Conservation (phyloP, 208 protist species). For the Naegleria fowleri region DNA sequence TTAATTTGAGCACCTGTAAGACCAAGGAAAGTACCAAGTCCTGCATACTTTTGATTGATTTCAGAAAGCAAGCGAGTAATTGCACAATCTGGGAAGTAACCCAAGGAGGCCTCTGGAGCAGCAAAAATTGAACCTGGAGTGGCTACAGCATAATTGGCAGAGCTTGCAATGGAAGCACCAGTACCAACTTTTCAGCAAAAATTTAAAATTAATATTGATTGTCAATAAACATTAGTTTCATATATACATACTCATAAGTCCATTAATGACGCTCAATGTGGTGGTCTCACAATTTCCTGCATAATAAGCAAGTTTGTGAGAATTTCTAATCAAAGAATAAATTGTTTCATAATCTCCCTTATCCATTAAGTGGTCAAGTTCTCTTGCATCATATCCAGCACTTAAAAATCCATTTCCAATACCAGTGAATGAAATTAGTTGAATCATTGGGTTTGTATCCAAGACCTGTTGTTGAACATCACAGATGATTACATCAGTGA, state of each 20-base stretch:
- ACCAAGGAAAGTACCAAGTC: not conserved
- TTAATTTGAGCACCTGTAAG: not conserved
- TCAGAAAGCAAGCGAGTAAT: not conserved
- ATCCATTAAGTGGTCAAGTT: not conserved
- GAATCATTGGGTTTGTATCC: not conserved
- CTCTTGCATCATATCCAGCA: not conserved
- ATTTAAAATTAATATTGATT: not conserved
- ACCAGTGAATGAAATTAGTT: not conserved
- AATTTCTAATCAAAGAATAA: not conserved
- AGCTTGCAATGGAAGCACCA: not conserved
- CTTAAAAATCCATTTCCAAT: conserved; percentile 5
- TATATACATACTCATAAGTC: not conserved
- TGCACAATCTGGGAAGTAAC: conserved; percentile 11
- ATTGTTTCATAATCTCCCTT: not conserved
- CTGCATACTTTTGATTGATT: not conserved
- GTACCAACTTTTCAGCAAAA: not conserved
- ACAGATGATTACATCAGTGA: no score
- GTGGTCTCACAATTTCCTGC: not conserved
- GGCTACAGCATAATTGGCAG: not conserved
- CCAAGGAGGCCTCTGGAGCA: not conserved
- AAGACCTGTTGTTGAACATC: not conserved
- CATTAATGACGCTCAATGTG: not conserved
- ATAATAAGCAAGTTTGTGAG: conserved; percentile 20
- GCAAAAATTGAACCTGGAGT: not conserved
- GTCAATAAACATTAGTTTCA: no score